Conservation (phyloP, 176 grass and related monocot genomes). For the Triticum dicoccoides region DNA sequence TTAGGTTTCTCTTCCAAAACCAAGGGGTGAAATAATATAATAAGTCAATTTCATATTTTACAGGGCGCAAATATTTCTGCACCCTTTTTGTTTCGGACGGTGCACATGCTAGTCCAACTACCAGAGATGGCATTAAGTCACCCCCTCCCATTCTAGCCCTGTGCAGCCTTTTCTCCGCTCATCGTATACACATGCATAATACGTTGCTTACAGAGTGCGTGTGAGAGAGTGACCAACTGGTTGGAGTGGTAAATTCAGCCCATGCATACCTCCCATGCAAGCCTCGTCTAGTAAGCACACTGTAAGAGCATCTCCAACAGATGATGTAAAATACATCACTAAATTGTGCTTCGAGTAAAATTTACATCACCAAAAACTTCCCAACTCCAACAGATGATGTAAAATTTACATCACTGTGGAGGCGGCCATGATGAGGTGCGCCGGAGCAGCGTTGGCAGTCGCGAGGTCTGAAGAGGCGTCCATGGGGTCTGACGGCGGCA, state of each 20-base stretch:
- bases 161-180: background rate
- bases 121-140: background rate
- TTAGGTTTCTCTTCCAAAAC: background rate
- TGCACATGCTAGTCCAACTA: background rate
- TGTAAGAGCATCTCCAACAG: no score
- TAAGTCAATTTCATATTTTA: background rate
- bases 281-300: background rate
- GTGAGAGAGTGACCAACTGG: background rate
- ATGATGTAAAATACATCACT: no score
- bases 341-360: no score
- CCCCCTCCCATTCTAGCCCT: background rate
- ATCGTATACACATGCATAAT: background rate
- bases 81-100: background rate
- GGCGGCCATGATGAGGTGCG: no score
- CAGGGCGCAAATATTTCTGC: background rate
- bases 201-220: background rate
- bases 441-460: no score
- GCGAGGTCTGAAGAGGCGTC: no score
- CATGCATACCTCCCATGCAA: background rate
- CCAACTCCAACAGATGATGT: no score
- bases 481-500: no score
- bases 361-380: no score
- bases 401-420: no score
- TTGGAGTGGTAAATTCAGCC: background rate
- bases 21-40: background rate